Evolutionary conservation across 257 asterid species (phyloP), one percentile per base, ranked within the genome.

Genomic region (Nicotiana tomentosiformis): DNA sequence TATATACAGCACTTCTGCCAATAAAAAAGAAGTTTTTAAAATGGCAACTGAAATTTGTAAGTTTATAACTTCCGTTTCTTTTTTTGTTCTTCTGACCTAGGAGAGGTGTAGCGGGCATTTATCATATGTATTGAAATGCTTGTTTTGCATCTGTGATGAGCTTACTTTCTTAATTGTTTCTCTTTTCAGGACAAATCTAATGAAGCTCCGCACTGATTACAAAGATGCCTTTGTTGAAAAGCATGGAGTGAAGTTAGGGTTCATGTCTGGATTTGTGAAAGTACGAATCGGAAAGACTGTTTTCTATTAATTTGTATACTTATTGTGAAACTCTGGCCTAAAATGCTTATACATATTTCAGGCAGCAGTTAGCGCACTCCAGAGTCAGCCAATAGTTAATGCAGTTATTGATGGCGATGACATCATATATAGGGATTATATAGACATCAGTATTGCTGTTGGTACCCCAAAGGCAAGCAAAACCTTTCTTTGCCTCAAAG

Each of bases 391-490:
- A 23, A 91, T 91, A 80, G 90, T 96, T 84, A 96, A 96, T 82
- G 98, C 99, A 35, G 99, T 96, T 86, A 96, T 96, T 81, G 99
- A 96, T 86, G 98, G 99, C 14, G 99, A 94, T 90, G 98, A 94
- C 87, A 96, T 96, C 77, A 94, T 96, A 30, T 94, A 94, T 85
- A 92, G 98, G 86, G 99, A 96, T 86, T 96, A 94, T 8, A 80
- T 92, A 35, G 99, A 96, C 86, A 94, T 96, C 85, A 96, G 99
- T 88, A 95, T 96, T 64, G 99, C 99, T 39, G 99, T 96, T 88
- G 99, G 99, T 81, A 96, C 99, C 78, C 94, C 98, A 68, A 96
- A 94, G 98, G 99, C 84, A 88, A 90, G 93, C 78, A 74, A 18
- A 37, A 5, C 32, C 77, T 67, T 61, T 51, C 60, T 53, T 82